Evolutionary conservation across 169 alveolate species (phyloP).

Genomic region (Pseudocohnilembus persalinus): DNA sequence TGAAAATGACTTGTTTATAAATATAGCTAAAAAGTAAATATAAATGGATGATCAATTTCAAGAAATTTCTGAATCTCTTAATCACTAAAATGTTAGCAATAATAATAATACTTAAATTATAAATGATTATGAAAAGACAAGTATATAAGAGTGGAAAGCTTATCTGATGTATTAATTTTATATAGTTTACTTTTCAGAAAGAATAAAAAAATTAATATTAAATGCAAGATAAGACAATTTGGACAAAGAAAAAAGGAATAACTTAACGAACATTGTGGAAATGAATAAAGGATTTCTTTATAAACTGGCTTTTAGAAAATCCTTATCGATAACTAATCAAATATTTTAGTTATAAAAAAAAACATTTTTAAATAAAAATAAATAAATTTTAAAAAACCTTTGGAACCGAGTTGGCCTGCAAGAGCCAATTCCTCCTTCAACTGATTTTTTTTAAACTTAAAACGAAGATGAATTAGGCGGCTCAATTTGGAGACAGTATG

Average conservation of each 20-base stretch:
- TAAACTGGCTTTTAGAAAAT: conserved; percentile 34
- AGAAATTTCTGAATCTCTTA: neutral
- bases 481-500: conserved; percentile 35
- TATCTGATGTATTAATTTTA: conserved; percentile 31
- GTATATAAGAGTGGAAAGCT: conserved; percentile 37
- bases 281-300: conserved; percentile 37
- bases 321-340: conserved; percentile 7
- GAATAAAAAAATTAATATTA: conserved; percentile 1
- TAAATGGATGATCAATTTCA: no score
- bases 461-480: neutral
- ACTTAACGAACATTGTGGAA: neutral
- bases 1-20: conserved; percentile 1
- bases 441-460: neutral
- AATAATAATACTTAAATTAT: conserved; percentile 38
- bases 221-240: neutral
- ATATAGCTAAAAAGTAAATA: neutral
- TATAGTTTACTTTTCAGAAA: conserved; percentile 5
- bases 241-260: neutral
- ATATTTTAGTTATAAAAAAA: neutral
- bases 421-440: neutral
- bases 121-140: conserved; percentile 10
- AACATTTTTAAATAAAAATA: no score
- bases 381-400: no score
- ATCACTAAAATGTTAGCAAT: conserved; percentile 17
- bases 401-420: neutral